Conservation (phyloP, 768 basidiomycete species). For the Pisolithus orientalis region DNA sequence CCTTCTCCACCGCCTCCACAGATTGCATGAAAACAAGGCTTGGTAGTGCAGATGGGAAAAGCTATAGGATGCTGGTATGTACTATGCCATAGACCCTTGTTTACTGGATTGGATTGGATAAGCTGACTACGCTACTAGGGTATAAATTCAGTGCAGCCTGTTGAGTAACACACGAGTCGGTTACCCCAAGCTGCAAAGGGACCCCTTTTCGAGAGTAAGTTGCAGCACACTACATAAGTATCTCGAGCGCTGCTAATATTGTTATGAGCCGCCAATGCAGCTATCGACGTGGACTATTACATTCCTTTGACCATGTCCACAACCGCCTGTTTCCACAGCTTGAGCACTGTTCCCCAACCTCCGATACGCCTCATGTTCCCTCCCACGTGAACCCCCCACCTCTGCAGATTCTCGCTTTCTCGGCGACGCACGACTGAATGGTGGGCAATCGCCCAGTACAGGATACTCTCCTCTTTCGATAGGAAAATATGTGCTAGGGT, state of each 20-base stretch:
- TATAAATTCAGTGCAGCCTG: no score
- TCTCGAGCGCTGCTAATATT: no score
- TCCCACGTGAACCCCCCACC: conserved; percentile 28
- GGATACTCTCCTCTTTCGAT: conserved; percentile 36
- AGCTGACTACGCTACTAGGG: no score
- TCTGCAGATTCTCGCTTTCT: conserved; percentile 22
- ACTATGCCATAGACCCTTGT: no score
- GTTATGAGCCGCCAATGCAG: no score
- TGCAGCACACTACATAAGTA: no score
- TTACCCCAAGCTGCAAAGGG: no score
- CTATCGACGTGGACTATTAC: conserved; percentile 1
- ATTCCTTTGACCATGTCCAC: conserved; percentile 2
- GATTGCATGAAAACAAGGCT: conserved; percentile 17
- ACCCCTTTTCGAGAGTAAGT: no score
- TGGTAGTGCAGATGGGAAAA: no score
- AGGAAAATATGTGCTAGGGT: conserved; percentile 33
- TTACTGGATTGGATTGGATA: no score
- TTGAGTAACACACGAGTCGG: no score
- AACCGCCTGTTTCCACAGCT: conserved; percentile 26
- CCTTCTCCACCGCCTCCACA: conserved; percentile 43
- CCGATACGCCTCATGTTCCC: conserved; percentile 40
- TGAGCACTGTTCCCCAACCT: conserved; percentile 42
- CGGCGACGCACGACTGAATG: conserved; percentile 30
- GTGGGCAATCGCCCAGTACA: conserved; percentile 43
- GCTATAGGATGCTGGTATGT: no score